Base-by-base conservation (phyloP, 1,284 basidiomycete species). In the Anthracocystis walkeri region DNA sequence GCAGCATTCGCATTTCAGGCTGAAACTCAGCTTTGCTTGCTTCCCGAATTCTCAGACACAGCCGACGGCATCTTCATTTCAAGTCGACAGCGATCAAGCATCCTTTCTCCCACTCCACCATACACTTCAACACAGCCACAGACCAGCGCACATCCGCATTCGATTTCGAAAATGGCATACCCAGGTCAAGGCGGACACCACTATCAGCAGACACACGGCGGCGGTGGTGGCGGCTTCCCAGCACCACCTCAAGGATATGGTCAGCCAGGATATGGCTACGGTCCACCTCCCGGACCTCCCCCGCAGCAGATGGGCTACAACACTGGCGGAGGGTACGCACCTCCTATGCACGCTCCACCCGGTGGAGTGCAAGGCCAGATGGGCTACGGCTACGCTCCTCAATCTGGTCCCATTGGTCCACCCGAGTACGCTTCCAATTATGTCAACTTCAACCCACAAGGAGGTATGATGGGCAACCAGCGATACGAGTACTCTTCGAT, bases 401-500 rank as follows among this genome's bases (percentile, higher is more conserved):
- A 40, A 7, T 58, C 58, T 3, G 75, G 78, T n/a, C 70, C 69
- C 21, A 54, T 77, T 11, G 82, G 78, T 11, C 82, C 81, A 18
- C 70, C 80, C 7, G 77, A 64, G 60, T 84, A 84, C 56, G 74
- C 80, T 23, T 44, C 70, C 31, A 65, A 64, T 44, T 48, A 67
- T 12, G 76, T 82, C 58, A 72, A 82, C 57, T 79, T 63, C 46
- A 55, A 75, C 33, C 83, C 83, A 11, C 78, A 80, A 38, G 82
- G 81, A 31, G 72, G 76, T 18, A 80, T 79, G 79, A 78, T 78
- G 60, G 77, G 73, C 46, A 75, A 80, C 55, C 58, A 66, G 73
- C 75, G 64, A 7, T 84, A 77, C 70, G 77, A 84, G 66, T 84
- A 84, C 65, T 83, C 81, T 31, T 68, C 63, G 50, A 84, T 84